Conservation (phyloP, 352 stramenopile species). For the Phytophthora quininea region DNA sequence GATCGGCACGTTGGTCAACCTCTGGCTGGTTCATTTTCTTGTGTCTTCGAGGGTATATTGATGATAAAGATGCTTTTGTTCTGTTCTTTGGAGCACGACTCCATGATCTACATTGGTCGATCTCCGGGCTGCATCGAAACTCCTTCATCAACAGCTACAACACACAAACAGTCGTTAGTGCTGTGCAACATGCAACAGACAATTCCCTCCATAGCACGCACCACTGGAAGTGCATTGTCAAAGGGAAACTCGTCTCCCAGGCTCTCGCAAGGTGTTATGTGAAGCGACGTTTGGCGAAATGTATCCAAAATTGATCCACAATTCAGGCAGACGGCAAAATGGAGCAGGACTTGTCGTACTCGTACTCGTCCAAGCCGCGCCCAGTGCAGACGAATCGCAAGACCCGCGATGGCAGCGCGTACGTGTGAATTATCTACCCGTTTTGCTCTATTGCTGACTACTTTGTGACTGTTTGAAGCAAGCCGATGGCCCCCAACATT, state of each 20-base stretch:
- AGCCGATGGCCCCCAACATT: slow-evolving; percentile 58
- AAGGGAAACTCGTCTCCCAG: neutral
- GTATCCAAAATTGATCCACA: slow-evolving; percentile 13
- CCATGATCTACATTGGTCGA: no score
- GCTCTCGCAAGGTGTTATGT: neutral
- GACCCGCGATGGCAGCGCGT: slow-evolving; percentile 24
- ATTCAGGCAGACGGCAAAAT: slow-evolving; percentile 12
- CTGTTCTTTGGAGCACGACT: no score
- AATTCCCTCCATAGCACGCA: no score
- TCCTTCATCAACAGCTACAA: no score
- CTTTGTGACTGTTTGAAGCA: slow-evolving; percentile 13
- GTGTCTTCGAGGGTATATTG: no score
- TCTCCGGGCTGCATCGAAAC: no score
- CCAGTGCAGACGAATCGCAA: slow-evolving; percentile 78
- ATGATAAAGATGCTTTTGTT: no score
- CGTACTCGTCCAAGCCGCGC: slow-evolving; percentile 77
- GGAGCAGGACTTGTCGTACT: slow-evolving; percentile 75
- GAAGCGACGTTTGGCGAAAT: slow-evolving; percentile 35
- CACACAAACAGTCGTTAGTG: no score
- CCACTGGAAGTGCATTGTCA: neutral
- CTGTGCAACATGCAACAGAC: no score
- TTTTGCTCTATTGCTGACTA: neutral
- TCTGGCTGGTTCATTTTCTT: no score
- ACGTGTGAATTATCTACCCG: neutral
- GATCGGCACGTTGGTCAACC: neutral